phyloP scores from a whole-genome alignment of 805 yeast genomes.

The Starmerella cellae region DNA sequence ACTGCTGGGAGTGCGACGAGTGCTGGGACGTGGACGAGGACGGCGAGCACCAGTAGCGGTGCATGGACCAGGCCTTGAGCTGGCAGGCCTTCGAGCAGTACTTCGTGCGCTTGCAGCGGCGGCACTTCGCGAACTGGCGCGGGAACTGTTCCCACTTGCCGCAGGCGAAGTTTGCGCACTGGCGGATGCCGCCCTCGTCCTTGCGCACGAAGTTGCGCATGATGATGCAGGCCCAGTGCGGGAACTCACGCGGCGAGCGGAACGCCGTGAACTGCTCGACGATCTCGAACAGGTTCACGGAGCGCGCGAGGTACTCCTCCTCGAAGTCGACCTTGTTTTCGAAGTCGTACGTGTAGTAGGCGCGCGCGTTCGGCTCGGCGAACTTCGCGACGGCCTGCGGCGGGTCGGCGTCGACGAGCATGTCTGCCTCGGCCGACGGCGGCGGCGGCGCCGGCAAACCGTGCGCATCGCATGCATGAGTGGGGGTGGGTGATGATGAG shows the following conservation, averaged over 20 bases:
- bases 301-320: conserved; percentile 35
- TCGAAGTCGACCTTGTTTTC: conserved; percentile 29
- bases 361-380: conserved; percentile 1
- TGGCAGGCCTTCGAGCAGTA: conserved; percentile 91
- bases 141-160: conserved; percentile 90
- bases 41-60: conserved; percentile 74
- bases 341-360: conserved; percentile 27
- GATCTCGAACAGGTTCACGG: conserved; percentile 62
- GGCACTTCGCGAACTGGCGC: conserved; percentile 85
- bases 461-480: too few species aligned
- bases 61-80: conserved; percentile 80
- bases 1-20: too few species aligned
- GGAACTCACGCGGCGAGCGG: conserved; percentile 61
- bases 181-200: conserved; percentile 76
- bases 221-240: conserved; percentile 95
- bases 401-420: neutral
- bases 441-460: neutral
- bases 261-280: conserved; percentile 80
- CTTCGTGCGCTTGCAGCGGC: conserved; percentile 87
- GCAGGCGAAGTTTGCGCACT: conserved; percentile 86
- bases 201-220: conserved; percentile 92
- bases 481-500: too few species aligned
- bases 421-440: neutral
- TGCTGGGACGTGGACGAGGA: conserved; percentile 11
- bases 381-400: neutral